phyloP scores from a whole-genome alignment of 108 stramenopile species.

The Bacterosira constricta region DNA sequence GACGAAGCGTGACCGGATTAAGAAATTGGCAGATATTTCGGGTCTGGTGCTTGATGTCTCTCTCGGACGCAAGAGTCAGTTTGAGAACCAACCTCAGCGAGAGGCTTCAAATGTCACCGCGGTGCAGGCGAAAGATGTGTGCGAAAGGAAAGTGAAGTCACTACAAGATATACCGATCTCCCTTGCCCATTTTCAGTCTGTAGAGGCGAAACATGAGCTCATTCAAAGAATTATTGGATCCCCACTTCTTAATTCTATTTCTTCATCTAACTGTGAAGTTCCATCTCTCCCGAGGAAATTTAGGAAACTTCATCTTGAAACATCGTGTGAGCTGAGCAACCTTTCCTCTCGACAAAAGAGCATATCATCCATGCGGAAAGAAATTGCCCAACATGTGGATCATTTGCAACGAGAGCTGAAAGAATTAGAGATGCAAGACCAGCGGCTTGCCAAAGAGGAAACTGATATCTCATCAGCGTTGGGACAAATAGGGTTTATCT shows the following conservation, averaged over 20 bases:
- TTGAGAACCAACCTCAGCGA: background rate
- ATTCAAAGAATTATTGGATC: background rate
- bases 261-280: background rate
- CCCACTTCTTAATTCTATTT: background rate
- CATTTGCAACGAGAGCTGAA: constrained; percentile 11
- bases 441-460: constrained; percentile 14
- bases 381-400: constrained; percentile 1
- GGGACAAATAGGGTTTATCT: background rate
- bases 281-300: background rate
- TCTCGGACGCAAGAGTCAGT: background rate
- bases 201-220: background rate
- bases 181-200: background rate
- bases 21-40: constrained; percentile 17
- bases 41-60: constrained; percentile 10
- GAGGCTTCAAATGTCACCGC: background rate
- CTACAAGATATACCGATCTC: background rate
- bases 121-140: background rate
- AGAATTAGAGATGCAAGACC: constrained; percentile 22
- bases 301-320: background rate
- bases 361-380: constrained; percentile 2
- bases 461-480: background rate
- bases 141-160: too few species aligned
- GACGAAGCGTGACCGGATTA: constrained; percentile 10
- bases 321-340: background rate
- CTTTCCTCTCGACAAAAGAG: constrained; percentile 1